Base-by-base conservation (phyloP, 352 stramenopile species). In the Phytophthora agathidicida region DNA sequence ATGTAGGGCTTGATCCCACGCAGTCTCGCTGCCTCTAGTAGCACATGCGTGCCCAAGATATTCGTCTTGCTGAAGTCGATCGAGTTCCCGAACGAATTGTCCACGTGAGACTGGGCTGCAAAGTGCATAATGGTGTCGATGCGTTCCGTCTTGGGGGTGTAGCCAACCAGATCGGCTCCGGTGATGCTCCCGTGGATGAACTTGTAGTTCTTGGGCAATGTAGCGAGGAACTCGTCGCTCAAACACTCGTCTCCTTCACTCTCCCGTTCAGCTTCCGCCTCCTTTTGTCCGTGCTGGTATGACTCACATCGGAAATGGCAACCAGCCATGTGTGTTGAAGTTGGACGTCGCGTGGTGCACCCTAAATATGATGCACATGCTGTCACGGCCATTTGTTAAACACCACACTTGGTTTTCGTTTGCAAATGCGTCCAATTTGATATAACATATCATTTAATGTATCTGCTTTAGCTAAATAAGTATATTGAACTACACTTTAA, bases 71-170 rank as follows among this genome's bases (percentile, higher is more conserved):
- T 98, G 68, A 99, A 99, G 51, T 89, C 83, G 68, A 99, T 96
- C 24, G 95, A 98, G 69, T 99, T 99, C 11, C 97, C 96, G 70
- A 99, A 99, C 13, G 96, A 99, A 68, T 99, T 98, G 75, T 99
- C 97, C 27, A 98, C 93, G 60, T 98, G 94, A 7, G 95, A 99
- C 73, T 99, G 96, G 7, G 97, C 97, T 4, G 97, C 97, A 80
- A 99, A 99, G 79, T 99, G 97, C 67, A 99, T 73, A 49, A 99
- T 94, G 27, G 96, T 99, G 67, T 99, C 97, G 54, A 99, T 99
- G 13, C 90, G 73, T 68, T 99, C 91, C 14, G 89, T 92, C 43
- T 89, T 78, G 23, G 99, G 75, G 23, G 99, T 83, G 67, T 98
- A 98, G 22, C 75, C 90, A 9, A 99, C 94, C 13, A 99, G 71